Percentiles rank a stretch among this genome's conserved stretches.
phyloP scores from a whole-genome alignment of 2,329 filamentous ascomycete species.

The Ophiostoma tasmaniense region DNA sequence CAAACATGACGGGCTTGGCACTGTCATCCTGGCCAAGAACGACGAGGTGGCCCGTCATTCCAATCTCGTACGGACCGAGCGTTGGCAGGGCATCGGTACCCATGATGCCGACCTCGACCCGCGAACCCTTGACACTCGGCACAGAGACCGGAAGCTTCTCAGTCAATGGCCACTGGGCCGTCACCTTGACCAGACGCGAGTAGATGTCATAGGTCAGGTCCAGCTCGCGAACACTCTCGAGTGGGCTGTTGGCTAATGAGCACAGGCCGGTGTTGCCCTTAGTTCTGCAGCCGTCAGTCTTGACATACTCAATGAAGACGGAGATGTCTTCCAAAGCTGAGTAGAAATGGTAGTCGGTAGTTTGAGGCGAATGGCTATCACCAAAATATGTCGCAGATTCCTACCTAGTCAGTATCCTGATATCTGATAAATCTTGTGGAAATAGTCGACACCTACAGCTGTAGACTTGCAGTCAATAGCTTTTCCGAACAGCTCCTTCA shows the following conservation, averaged over 20 bases:
- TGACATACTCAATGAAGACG: slow-evolving; percentile 45
- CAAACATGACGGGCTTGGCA: slow-evolving; percentile 70
- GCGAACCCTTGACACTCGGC: slow-evolving; percentile 36
- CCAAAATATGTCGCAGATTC: slow-evolving; percentile 51
- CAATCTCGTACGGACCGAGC: slow-evolving; percentile 63
- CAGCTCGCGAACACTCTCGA: slow-evolving; percentile 51
- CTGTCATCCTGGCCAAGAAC: slow-evolving; percentile 67
- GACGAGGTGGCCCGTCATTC: slow-evolving; percentile 67
- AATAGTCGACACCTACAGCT: slow-evolving; percentile 30
- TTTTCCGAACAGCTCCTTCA: slow-evolving; percentile 49
- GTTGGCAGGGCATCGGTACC: slow-evolving; percentile 51
- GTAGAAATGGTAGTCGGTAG: slow-evolving; percentile 62
- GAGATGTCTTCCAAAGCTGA: slow-evolving; percentile 51
- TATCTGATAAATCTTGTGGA: not conserved
- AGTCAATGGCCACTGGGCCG: slow-evolving; percentile 51
- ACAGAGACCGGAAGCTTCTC: slow-evolving; percentile 34
- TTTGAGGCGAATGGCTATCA: slow-evolving; percentile 41
- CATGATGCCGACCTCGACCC: slow-evolving; percentile 75
- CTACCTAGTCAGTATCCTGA: slow-evolving; percentile 32
- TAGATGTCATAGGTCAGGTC: slow-evolving; percentile 71
- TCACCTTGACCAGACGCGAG: slow-evolving; percentile 56
- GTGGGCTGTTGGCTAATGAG: slow-evolving; percentile 34
- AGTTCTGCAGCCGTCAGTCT: slow-evolving; percentile 41
- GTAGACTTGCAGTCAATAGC: slow-evolving; percentile 45
- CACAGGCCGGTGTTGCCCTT: slow-evolving; percentile 38